Evolutionary conservation across 805 yeast genomes (phyloP).

Genomic region (Suhomyces sp.): DNA sequence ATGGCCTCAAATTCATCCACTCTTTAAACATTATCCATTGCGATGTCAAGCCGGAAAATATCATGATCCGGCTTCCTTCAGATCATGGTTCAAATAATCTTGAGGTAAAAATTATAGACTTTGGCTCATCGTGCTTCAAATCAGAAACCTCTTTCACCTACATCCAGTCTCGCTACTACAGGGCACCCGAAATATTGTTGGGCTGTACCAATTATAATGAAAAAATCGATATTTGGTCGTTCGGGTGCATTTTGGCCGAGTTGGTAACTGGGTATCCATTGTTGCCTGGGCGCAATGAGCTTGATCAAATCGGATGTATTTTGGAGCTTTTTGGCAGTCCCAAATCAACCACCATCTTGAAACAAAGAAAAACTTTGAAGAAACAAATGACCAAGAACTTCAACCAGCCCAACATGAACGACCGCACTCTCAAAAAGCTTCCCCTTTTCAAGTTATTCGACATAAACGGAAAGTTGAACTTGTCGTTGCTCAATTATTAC

Average conservation of each 20-base stretch:
- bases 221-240: slow-evolving; percentile 51
- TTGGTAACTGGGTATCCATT: slow-evolving; percentile 37
- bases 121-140: slow-evolving; percentile 62
- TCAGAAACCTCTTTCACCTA: slow-evolving; percentile 48
- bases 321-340: slow-evolving; percentile 50
- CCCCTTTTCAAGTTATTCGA: slow-evolving; percentile 38
- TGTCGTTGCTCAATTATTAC: slow-evolving; percentile 29
- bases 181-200: slow-evolving; percentile 75
- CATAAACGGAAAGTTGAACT: slow-evolving; percentile 35
- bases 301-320: slow-evolving; percentile 43
- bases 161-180: slow-evolving; percentile 63
- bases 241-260: slow-evolving; percentile 44
- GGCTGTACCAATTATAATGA: slow-evolving; percentile 57
- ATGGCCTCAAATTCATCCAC: slow-evolving; percentile 62
- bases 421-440: slow-evolving; percentile 31
- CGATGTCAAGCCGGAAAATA: slow-evolving; percentile 83
- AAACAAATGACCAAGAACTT: slow-evolving; percentile 9
- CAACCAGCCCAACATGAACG: slow-evolving; percentile 18
- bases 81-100: not conserved
- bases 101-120: slow-evolving; percentile 69
- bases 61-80: slow-evolving; percentile 50
- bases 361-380: slow-evolving; percentile 37
- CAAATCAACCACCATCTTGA: slow-evolving; percentile 33
- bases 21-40: slow-evolving; percentile 64
- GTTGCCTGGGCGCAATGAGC: slow-evolving; percentile 49